These are phyloP conservation scores for Tricholoma sp. DNA, from an alignment of 768 basidiomycete genomes.

Conservation along the genomic window DNA sequence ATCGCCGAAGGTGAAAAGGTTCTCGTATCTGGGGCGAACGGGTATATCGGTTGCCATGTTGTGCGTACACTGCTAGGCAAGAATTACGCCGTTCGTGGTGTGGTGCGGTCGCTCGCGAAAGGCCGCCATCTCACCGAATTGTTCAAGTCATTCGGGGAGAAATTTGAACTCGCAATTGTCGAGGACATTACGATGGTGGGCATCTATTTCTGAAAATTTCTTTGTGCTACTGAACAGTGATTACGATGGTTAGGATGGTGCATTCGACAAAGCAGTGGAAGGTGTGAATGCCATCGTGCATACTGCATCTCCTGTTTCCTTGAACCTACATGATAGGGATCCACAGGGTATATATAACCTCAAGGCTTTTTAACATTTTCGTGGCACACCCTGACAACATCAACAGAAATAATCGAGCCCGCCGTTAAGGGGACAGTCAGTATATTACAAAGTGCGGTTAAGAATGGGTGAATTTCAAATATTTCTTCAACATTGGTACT, in stretches of 20 bases:
- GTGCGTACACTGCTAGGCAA: constrained; percentile 23
- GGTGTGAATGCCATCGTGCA: constrained; percentile 71
- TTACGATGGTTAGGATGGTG: constrained; percentile 39
- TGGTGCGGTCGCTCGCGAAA: constrained; percentile 22
- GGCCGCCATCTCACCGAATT: constrained; percentile 15
- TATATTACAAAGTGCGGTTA: constrained; percentile 51
- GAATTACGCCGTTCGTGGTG: constrained; percentile 24
- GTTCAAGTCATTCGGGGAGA: constrained; percentile 20
- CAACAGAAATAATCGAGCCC: constrained; percentile 54
- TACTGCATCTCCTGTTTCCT: constrained; percentile 58
- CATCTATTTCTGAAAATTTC: not conserved
- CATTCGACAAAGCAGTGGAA: constrained; percentile 76
- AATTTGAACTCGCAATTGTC: constrained; percentile 22
- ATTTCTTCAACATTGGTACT: not conserved
- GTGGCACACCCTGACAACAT: not conserved
- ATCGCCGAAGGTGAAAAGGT: constrained; percentile 18
- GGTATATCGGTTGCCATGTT: constrained; percentile 27
- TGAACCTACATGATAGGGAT: constrained; percentile 35
- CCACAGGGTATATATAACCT: not conserved
- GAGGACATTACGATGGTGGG: constrained; percentile 21
- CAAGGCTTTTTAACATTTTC: not conserved
- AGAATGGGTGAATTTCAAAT: constrained; percentile 36
- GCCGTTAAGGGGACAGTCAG: constrained; percentile 65
- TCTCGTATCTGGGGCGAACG: constrained; percentile 26
- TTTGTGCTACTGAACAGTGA: not conserved